phyloP scores from a whole-genome alignment of 169 alveolate genomes.

The Fabrea salina region DNA sequence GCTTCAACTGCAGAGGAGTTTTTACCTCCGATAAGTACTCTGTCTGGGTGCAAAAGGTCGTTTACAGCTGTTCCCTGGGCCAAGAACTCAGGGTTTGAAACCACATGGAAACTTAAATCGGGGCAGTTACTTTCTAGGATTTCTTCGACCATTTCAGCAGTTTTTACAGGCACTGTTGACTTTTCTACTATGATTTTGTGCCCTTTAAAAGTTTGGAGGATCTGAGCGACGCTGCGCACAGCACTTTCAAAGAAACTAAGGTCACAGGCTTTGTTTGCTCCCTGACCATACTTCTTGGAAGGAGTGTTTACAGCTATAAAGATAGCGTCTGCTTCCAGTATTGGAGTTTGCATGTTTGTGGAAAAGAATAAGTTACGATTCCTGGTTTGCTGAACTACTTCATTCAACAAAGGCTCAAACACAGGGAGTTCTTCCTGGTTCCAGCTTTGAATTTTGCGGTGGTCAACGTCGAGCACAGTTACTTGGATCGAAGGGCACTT shows the following conservation, averaged over 20 bases:
- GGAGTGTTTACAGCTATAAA: conserved; percentile 91
- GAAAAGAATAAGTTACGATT: conserved; percentile 78
- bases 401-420: conserved; percentile 78
- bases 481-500: conserved; percentile 76
- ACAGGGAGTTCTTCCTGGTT: conserved; percentile 76
- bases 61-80: conserved; percentile 87
- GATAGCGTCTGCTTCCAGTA: conserved; percentile 77
- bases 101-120: conserved; percentile 56
- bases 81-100: conserved; percentile 88
- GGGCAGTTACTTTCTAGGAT: conserved; percentile 43
- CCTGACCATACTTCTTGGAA: conserved; percentile 67
- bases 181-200: conserved; percentile 77
- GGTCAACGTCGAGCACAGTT: conserved; percentile 72
- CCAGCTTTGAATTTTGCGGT: conserved; percentile 76
- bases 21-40: conserved; percentile 82
- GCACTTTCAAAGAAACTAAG: conserved; percentile 64
- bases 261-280: conserved; percentile 69
- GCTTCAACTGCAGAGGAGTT: conserved; percentile 47
- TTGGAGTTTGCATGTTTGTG: conserved; percentile 68
- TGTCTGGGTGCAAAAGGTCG: conserved; percentile 77
- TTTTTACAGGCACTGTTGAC: conserved; percentile 84
- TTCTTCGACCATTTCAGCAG: conserved; percentile 68
- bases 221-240: conserved; percentile 60
- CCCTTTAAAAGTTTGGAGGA: conserved; percentile 49
- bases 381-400: conserved; percentile 50